These are phyloP conservation scores for Tanozyma kutaoensis DNA, from an alignment of 805 yeast genomes.

Conservation along the genomic window DNA sequence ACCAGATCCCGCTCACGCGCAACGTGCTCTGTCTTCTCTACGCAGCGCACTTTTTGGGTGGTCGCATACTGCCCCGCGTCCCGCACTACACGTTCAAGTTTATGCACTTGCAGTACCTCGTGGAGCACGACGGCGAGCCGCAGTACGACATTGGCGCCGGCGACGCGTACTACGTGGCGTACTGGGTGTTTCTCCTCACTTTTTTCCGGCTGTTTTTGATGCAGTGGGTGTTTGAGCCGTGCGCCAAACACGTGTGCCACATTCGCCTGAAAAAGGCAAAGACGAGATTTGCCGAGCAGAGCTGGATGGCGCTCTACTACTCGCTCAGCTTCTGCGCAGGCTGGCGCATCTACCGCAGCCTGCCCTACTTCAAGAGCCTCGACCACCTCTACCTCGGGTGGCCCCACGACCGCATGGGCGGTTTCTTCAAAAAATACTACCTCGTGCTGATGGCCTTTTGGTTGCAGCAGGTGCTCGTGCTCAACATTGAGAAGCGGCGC, in stretches of 20 bases:
- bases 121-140: slow-evolving; percentile 5
- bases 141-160: slow-evolving; percentile 42
- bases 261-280: slow-evolving; percentile 38
- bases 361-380: slow-evolving; percentile 47
- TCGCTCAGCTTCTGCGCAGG: slow-evolving; percentile 43
- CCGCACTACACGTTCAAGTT: slow-evolving; percentile 19
- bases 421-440: slow-evolving; percentile 52
- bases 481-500: slow-evolving; percentile 66
- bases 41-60: slow-evolving; percentile 10
- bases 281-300: slow-evolving; percentile 75
- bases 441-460: slow-evolving; percentile 62
- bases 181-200: slow-evolving; percentile 42
- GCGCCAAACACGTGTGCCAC: slow-evolving; percentile 29
- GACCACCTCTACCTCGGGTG: slow-evolving; percentile 51
- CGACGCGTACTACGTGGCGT: slow-evolving; percentile 40
- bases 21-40: slow-evolving; percentile 13
- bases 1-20: slow-evolving; percentile 21
- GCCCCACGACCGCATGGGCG: slow-evolving; percentile 56
- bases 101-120: slow-evolving; percentile 18
- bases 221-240: slow-evolving; percentile 42
- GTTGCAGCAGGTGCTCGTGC: slow-evolving; percentile 67
- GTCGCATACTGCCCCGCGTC: slow-evolving; percentile 5
- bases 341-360: slow-evolving; percentile 36
- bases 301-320: slow-evolving; percentile 63
- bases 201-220: slow-evolving; percentile 49